phyloP scores from a whole-genome alignment of 108 stramenopile genomes.

The Mediolabrus comicus region DNA sequence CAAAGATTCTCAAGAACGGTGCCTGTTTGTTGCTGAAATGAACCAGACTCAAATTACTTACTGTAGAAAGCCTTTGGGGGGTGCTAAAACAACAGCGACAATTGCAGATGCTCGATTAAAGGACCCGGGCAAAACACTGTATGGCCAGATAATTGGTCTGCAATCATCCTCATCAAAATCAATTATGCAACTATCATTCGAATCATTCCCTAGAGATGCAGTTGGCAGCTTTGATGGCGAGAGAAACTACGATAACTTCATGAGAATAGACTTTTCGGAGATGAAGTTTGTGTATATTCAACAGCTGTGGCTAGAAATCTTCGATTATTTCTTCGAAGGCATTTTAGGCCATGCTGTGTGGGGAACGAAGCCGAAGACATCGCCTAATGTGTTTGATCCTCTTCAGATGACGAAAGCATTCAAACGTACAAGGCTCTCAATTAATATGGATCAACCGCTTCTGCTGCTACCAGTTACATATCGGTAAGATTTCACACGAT shows the following conservation, averaged over 20 bases:
- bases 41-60: conserved; percentile 51
- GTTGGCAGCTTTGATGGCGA: not conserved
- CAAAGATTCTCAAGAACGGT: conserved; percentile 64
- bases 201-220: conserved; percentile 18
- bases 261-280: conserved; percentile 54
- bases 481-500: conserved; percentile 10
- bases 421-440: conserved; percentile 37
- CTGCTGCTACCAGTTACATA: conserved; percentile 73
- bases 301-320: conserved; percentile 79
- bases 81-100: conserved; percentile 49
- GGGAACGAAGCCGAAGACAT: conserved; percentile 41
- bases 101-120: conserved; percentile 59
- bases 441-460: conserved; percentile 60
- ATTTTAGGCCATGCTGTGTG: conserved; percentile 71
- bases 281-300: conserved; percentile 79
- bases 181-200: conserved; percentile 29
- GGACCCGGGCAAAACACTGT: conserved; percentile 65
- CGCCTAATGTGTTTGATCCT: not conserved
- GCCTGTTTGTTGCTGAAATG: conserved; percentile 71
- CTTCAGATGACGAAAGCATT: not conserved
- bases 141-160: conserved; percentile 67
- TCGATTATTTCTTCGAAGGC: conserved; percentile 83
- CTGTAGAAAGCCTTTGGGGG: conserved; percentile 39
- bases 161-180: conserved; percentile 25
- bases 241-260: conserved; percentile 35